Conservation (phyloP, 768 basidiomycete species). For the Rhodotorula paludigena region DNA sequence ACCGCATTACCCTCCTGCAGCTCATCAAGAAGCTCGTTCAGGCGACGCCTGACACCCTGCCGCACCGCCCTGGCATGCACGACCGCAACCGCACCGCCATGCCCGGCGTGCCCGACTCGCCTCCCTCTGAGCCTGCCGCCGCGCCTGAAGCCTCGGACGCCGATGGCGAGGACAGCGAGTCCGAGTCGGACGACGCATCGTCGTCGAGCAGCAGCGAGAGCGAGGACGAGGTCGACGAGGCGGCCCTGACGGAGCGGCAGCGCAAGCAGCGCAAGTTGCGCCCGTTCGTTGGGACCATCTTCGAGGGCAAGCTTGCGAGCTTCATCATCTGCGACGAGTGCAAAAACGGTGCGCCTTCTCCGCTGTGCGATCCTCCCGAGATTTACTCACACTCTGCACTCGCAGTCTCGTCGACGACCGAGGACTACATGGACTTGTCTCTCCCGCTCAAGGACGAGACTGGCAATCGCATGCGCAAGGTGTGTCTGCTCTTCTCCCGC, state of each 20-base stretch:
- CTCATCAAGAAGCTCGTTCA: constrained; percentile 70
- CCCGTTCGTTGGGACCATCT: constrained; percentile 82
- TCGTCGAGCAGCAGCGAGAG: constrained; percentile 7
- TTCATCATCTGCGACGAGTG: constrained; percentile 91
- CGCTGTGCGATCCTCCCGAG: not conserved
- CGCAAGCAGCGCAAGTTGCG: constrained; percentile 14
- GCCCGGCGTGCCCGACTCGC: not conserved
- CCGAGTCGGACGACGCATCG: not conserved
- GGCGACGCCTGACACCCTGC: constrained; percentile 23
- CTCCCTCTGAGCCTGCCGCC: not conserved
- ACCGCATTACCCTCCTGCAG: constrained; percentile 47
- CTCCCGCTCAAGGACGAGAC: constrained; percentile 81
- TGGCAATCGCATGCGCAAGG: constrained; percentile 64
- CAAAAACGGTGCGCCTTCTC: constrained; percentile 61
- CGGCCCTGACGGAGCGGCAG: constrained; percentile 1
- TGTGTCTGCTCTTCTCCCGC: constrained; percentile 8
- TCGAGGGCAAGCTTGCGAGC: constrained; percentile 80
- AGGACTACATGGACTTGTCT: constrained; percentile 91
- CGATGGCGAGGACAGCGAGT: not conserved
- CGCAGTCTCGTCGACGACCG: constrained; percentile 70
- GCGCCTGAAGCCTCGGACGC: not conserved
- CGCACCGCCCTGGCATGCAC: constrained; percentile 30
- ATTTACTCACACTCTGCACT: not conserved
- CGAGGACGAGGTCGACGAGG: constrained; percentile 20
- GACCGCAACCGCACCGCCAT: constrained; percentile 48